Conservation (phyloP, 768 basidiomycete genomes). For the Boletus reticuloceps region DNA sequence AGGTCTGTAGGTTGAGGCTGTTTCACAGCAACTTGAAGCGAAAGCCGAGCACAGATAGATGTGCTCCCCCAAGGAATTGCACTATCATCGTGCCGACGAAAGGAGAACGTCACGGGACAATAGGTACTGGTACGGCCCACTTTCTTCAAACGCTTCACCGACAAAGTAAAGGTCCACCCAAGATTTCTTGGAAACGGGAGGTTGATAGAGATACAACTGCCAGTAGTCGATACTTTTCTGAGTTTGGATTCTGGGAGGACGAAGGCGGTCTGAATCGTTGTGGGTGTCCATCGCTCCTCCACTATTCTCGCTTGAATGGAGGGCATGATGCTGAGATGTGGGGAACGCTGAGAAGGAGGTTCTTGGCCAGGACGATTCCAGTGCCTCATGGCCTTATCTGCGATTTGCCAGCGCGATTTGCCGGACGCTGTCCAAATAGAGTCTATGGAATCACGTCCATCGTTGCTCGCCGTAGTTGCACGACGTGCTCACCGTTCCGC, state of each 20-base stretch:
- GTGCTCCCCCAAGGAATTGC: constrained; percentile 10
- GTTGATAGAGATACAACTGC: neutral
- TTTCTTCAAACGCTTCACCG: neutral
- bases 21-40: neutral
- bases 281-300: constrained; percentile 16
- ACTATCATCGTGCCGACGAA: neutral
- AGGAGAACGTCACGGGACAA: constrained; percentile 8
- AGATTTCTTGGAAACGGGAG: constrained; percentile 6
- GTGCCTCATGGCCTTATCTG: too few relatives aligned
- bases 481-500: constrained; percentile 23
- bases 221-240: too few relatives aligned
- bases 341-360: too few relatives aligned
- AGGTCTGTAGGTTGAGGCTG: too few relatives aligned
- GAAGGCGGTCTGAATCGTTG: constrained; percentile 9
- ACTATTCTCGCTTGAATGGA: neutral
- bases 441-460: constrained; percentile 15
- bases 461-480: constrained; percentile 27
- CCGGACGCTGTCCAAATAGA: too few relatives aligned
- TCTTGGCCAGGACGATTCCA: neutral
- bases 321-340: neutral
- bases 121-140: neutral
- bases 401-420: too few relatives aligned
- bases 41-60: constrained; percentile 12
- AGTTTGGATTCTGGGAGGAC: too few relatives aligned
- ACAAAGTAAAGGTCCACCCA: constrained; percentile 18